These are phyloP conservation scores for Atalantia buxifolia DNA, from an alignment of 345 rosid genomes.

Conservation along the genomic window DNA sequence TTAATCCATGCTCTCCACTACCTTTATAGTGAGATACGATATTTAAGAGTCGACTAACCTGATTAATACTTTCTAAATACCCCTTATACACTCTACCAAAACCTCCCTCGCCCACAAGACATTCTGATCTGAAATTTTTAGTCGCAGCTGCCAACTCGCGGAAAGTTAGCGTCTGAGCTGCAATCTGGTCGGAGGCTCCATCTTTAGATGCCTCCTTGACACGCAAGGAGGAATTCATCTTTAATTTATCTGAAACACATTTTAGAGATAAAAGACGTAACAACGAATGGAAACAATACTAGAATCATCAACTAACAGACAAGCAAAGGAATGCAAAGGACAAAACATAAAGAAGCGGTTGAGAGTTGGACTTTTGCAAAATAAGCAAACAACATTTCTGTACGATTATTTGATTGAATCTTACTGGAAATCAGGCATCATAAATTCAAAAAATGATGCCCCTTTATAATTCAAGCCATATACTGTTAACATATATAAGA, in stretches of 20 bases:
- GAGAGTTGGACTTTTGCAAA: background rate
- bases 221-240: constrained; percentile 28
- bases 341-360: background rate
- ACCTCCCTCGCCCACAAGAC: constrained; percentile 88
- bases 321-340: background rate
- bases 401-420: background rate
- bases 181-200: constrained; percentile 51
- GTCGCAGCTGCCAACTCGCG: constrained; percentile 76
- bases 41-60: constrained; percentile 41
- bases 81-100: constrained; percentile 89
- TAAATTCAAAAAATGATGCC: background rate
- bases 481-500: background rate
- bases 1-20: background rate
- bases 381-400: constrained; percentile 3
- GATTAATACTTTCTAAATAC: constrained; percentile 48
- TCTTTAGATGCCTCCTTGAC: constrained; percentile 37
- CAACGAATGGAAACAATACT: background rate
- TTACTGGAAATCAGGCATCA: background rate
- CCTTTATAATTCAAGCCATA: background rate
- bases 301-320: background rate
- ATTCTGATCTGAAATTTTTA: constrained; percentile 72
- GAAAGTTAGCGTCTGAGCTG: constrained; percentile 72
- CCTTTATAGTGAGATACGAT: background rate
- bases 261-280: background rate
- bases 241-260: constrained; percentile 40